Evolutionary conservation across 805 yeast genomes (phyloP), one percentile per base, ranked within the genome.

Genomic region (Scheffersomyces amazonensis): DNA sequence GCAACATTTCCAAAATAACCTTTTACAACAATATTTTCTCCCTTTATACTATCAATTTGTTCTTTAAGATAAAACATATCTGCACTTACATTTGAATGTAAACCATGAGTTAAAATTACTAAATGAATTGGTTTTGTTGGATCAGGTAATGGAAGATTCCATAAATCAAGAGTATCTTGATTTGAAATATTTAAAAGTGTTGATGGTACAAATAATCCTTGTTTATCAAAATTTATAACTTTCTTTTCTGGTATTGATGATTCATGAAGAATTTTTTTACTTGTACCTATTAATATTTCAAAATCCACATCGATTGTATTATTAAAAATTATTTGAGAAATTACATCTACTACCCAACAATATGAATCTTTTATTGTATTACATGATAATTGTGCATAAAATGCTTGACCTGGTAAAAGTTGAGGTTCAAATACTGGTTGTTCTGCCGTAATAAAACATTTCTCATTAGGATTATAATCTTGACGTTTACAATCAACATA

Each of bases 31-130:
- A 90, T 62, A 52, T 87, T 87, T 25, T 80, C 84, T 0, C 73
- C 58, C n/a, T 49, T 49, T 6, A 49, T 54, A 19, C 64, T 56
- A 46, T 87, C 93, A 12, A 93, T 77, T 49, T 73, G 74, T 52
- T 93, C 98, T 48, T 89, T 89, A 40, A 91, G 52, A 51, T 83
- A 90, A 15, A 87, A 71, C 95, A 93, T 79, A 59, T 93, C 99
- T 9, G 96, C 88, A 1, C 93, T 82, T 4, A 82, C 76, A 52
- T 90, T 93, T 1, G 97, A 87, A 53, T 88, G 95, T 18, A 93
- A 73, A 0, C 99, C 99, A 58, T 93, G 99, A 0, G 96, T 88
- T 10, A 90, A 49, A 3, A 93, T 70, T 2, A 91, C 93, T 39
- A 93, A 65, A 66, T 93, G 99, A 11, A 82, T 76, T 0, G 95